phyloP scores from a whole-genome alignment of 306 rosid genomes.

The Dicorynia guianensis region DNA sequence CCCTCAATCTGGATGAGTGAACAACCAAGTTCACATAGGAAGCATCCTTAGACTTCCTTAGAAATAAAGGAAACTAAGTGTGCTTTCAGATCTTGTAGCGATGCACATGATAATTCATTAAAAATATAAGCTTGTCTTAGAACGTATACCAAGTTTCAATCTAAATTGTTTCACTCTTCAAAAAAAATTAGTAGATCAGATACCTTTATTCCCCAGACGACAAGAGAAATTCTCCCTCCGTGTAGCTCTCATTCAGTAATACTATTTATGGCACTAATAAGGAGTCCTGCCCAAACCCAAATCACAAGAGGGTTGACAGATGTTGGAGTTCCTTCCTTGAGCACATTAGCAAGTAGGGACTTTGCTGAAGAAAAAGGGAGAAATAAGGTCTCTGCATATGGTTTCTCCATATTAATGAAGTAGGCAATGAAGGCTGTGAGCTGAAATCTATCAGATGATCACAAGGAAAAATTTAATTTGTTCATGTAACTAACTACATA shows the following conservation, averaged over 20 bases:
- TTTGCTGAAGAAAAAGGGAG: slow-evolving; percentile 61
- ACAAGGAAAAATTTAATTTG: not conserved
- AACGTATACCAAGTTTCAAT: slow-evolving; percentile 25
- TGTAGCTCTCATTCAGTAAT: slow-evolving; percentile 98
- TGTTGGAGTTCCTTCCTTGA: slow-evolving; percentile 89
- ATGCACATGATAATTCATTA: not conserved
- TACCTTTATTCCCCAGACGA: slow-evolving; percentile 99
- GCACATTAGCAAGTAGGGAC: slow-evolving; percentile 80
- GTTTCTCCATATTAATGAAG: slow-evolving; percentile 31
- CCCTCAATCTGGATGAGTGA: too few species aligned
- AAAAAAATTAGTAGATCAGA: slow-evolving; percentile 28
- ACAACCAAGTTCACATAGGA: too few species aligned
- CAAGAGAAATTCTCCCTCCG: slow-evolving; percentile 90
- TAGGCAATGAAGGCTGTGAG: slow-evolving; percentile 17
- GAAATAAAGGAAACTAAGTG: not conserved
- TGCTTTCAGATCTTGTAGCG: not conserved
- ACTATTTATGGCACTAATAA: slow-evolving; percentile 95
- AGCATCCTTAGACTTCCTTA: too few species aligned
- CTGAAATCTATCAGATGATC: not conserved
- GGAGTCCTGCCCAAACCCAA: slow-evolving; percentile 99
- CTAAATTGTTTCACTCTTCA: slow-evolving; percentile 15
- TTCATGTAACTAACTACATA: not conserved
- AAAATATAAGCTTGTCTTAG: not conserved
- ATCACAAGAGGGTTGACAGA: slow-evolving; percentile 92
- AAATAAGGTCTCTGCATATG: slow-evolving; percentile 27